Base-by-base conservation (phyloP, 2,329 filamentous ascomycete genomes). In the Raffaelea arxii region DNA sequence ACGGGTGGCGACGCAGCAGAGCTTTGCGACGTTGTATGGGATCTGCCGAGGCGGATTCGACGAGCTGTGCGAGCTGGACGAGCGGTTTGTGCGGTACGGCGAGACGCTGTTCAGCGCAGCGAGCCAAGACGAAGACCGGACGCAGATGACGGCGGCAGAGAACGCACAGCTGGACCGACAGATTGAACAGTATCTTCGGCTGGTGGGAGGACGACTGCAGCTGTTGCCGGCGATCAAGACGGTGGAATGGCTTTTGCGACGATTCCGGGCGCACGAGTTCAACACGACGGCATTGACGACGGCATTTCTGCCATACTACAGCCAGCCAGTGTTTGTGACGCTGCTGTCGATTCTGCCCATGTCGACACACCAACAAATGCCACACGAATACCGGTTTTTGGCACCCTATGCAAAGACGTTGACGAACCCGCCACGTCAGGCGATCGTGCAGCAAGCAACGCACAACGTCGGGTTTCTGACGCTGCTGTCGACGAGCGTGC, bases 231-330 rank as follows among this genome's bases (percentile, higher is more conserved):
- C 87, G 1, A 78, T 95, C 46, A 94, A 94, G 66, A 82, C 90
- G 16, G 74, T 97, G 32, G 94, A 99, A 69, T 99, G 92, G 92
- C 75, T 98, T 41, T 77, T 98, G 46, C 75, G 92, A 58, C 77
- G 91, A 58, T 98, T 97, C 59, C 80, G 83, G 88, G 80, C 94
- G 44, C 92, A 98, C 62, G 87, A 97, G 63, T 83, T 89, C 65
- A 97, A 95, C 63, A 91, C 87, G 4, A 71, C 78, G 4, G 76
- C 75, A 27, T 68, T 95, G 14, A 71, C 97, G 38, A 76, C 90
- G 54, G 86, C 90, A 3, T 97, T 97, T 62, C 73, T 98, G 5
- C 92, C 92, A 2, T 97, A 95, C 64, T 90, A 98, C 62, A 81
- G 82, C 7, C 84, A 87, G 25, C 85, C 86, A 6, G 79, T 87